Evolutionary conservation across 805 yeast genomes (phyloP), one percentile per base, ranked within the genome.

Genomic region (Sungouiella blattae): DNA sequence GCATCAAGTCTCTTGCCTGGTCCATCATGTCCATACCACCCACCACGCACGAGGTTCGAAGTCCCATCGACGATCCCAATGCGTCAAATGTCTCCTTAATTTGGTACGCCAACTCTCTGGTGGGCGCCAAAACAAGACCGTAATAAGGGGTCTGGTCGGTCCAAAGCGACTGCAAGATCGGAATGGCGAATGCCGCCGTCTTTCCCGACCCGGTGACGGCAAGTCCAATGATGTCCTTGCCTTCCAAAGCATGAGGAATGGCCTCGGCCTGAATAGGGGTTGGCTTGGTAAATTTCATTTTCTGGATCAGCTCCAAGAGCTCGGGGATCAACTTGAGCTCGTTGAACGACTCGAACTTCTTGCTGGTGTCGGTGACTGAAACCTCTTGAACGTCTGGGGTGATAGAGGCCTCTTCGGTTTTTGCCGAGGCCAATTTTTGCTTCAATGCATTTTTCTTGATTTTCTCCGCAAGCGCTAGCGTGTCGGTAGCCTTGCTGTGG

Each of bases 1-100:
- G 77, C 83, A 87, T 84, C 50, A 91, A 71, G 45, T 93, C 96
- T 42, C 95, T 75, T 0, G 97, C 93, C 62, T 91, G 98, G 48
- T 88, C 95, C 93, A 93, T 87, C 85, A 86, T 84, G 57, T 87
- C 96, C 91, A 93, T 89, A 43, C 98, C 98, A 49, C 98, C 98
- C 24, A 93, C 96, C 44, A 91, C 77, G 39, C 95, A 88, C 3
- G 80, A 80, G 15, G 91, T 73, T 52, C 95, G 73, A n/a, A 91
- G 75, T 1, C 98, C 98, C 95, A 93, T 93, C 6, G 78, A 65
- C 1, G 86, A 65, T 0, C 98, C 98, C 32, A 93, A 62, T 0
- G 98, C 96, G 53, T 89, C 96, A 57, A 93, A 93, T 6, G 96
- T 91, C 53, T 88, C 96, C 46, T 89, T 83, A 48, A 93, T 93